Evolutionary conservation across 805 yeast genomes (phyloP), one percentile per base, ranked within the genome.

Genomic region (Barnettozyma vustinii): DNA sequence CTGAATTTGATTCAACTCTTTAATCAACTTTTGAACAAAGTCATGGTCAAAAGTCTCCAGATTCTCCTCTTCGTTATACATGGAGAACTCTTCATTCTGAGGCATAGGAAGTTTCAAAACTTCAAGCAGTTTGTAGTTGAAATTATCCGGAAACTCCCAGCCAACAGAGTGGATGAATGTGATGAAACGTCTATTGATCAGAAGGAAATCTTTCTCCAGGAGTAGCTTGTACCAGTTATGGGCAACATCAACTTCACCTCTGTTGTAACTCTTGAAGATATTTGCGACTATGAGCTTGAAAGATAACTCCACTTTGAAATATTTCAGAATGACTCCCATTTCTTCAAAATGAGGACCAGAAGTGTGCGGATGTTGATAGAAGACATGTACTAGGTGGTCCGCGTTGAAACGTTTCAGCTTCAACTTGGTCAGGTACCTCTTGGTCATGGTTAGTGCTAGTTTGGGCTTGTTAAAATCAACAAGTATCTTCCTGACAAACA

Each of bases 141-240:
- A 52, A 37, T 46, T 39, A 3, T 40, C 36, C 13, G 58, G 56
- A 15, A 53, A 49, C 18, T 48, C 51, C 58, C 58, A 55, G 5
- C 47, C 49, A 12, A 33, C 26, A 13, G 44, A 20, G 15, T 44
- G 30, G 10, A 52, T 47, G 8, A 53, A 37, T 19, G 35, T 35
- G 12, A 50, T 52, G 16, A 55, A 37, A 40, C 50, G 39, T 35
- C 48, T 49, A 32, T 52, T 47, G 5, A 21, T 48, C 1, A 52
- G n/a, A 13, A 42, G 41, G 9, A 35, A 45, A 10, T 48, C 44
- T 21, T 45, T 21, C 6, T 27, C 27, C 12, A 45, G 25, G 1
- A 55, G n/a, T 2, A 45, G 9, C 9, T 43, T 32, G 33, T 53
- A 55, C 57, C 57, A 55, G 1, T 9, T 8, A 18, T 45, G 37